A percentile compares a stretch with the other conserved stretches of the same genome.
These are phyloP conservation scores for Clitoria ternatea DNA, from an alignment of 306 rosid species.

Conservation along the genomic window DNA sequence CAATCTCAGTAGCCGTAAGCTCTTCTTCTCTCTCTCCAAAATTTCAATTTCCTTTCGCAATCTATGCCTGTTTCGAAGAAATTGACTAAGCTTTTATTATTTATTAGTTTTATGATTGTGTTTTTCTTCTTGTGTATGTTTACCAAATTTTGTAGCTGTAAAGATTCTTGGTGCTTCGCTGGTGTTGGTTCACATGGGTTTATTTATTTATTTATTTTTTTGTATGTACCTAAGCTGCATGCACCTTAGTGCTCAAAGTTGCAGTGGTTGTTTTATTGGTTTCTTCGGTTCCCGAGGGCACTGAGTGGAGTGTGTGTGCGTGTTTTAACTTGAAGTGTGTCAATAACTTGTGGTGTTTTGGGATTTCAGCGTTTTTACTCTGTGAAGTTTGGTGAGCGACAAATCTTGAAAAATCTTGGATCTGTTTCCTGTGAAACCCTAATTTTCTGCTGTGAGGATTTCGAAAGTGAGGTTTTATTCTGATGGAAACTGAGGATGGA, in stretches of 20 bases:
- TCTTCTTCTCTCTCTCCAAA: background rate
- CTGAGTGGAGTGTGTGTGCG: background rate
- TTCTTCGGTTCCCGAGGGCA: background rate
- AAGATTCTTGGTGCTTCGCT: background rate
- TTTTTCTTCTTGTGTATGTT: background rate
- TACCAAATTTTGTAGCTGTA: background rate
- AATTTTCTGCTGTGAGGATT: conserved; percentile 34
- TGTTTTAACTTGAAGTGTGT: background rate
- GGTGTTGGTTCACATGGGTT: conserved; percentile 7
- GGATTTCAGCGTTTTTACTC: conserved; percentile 6
- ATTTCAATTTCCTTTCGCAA: background rate
- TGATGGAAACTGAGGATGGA: conserved; percentile 56
- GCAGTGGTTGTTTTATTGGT: background rate
- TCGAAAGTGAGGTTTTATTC: conserved; percentile 27
- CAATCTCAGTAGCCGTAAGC: conserved; percentile 34
- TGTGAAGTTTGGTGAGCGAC: conserved; percentile 20
- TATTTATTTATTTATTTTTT: background rate
- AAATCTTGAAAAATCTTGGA: conserved; percentile 28
- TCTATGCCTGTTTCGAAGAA: conserved; percentile 25
- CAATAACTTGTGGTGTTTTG: background rate
- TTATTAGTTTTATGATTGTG: background rate
- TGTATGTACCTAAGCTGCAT: background rate
- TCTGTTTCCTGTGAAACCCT: conserved; percentile 57
- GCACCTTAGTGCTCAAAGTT: background rate
- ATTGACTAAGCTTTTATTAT: background rate